phyloP scores from a whole-genome alignment of 768 basidiomycete genomes.

The Russula earlei region DNA sequence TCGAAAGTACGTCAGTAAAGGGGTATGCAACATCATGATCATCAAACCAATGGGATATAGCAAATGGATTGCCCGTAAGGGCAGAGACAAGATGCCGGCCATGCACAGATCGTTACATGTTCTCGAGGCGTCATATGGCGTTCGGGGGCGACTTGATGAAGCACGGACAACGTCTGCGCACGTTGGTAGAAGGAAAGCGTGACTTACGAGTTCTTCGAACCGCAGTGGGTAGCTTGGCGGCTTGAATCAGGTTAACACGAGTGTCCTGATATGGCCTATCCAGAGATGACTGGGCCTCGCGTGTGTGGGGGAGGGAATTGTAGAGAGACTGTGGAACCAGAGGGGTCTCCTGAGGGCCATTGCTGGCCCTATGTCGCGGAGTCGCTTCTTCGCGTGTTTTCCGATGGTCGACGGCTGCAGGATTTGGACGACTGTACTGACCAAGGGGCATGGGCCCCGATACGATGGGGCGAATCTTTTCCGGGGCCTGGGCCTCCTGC shows the following conservation, averaged over 20 bases:
- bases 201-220: conserved; percentile 4
- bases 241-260: background rate
- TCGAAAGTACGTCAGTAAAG: background rate
- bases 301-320: background rate
- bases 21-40: background rate
- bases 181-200: background rate
- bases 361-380: background rate
- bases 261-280: background rate
- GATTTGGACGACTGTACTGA: background rate
- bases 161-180: background rate
- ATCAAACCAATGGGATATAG: background rate
- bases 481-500: conserved; percentile 6
- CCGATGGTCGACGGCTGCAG: conserved; percentile 2
- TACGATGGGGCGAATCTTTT: conserved; percentile 16
- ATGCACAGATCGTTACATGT: background rate
- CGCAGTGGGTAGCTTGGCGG: background rate
- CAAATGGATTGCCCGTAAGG: background rate
- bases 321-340: background rate
- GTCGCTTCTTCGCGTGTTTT: background rate
- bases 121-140: background rate
- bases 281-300: background rate
- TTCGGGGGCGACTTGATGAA: background rate
- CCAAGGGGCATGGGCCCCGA: conserved; percentile 24
- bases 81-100: background rate
- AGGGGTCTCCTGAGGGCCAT: background rate